Percentiles rank a stretch among this genome's conserved stretches.
Conservation (phyloP, 2,329 filamentous ascomycete genomes). For the Penicillium nordicum region DNA sequence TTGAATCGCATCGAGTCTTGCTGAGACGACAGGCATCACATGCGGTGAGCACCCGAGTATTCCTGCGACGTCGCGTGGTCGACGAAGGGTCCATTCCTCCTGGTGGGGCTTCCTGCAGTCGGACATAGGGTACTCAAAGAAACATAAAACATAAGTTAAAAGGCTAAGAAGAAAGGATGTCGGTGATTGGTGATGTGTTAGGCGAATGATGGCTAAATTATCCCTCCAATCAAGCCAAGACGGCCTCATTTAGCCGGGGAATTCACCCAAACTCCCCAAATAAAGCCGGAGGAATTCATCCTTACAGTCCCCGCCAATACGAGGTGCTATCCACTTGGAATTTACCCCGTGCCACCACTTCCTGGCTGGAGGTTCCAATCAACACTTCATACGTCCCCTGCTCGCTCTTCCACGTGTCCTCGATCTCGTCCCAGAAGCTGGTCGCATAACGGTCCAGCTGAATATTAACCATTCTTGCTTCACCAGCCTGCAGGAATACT, state of each 20-base stretch:
- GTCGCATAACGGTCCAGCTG: conserved; percentile 36
- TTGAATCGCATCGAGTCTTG: conserved; percentile 28
- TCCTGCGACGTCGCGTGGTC: conserved; percentile 18
- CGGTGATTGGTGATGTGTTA: conserved; percentile 3
- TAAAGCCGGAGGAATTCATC: background rate
- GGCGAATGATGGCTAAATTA: conserved; percentile 6
- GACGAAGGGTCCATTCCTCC: conserved; percentile 15
- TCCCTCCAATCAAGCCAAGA: conserved; percentile 8
- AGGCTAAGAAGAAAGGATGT: background rate
- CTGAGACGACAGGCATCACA: conserved; percentile 26
- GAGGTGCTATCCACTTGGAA: conserved; percentile 20
- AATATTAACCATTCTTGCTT: conserved; percentile 32
- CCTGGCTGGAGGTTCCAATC: conserved; percentile 32
- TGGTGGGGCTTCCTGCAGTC: background rate
- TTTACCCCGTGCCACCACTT: conserved; percentile 19
- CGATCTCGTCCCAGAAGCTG: conserved; percentile 44
- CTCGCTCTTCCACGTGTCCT: conserved; percentile 40
- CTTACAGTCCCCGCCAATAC: conserved; percentile 24
- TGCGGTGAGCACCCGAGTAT: conserved; percentile 25
- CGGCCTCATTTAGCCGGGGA: conserved; percentile 6
- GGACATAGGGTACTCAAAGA: background rate
- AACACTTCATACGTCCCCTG: conserved; percentile 39
- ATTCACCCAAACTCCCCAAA: background rate
- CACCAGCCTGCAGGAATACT: conserved; percentile 38
- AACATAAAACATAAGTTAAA: background rate